phyloP scores from a whole-genome alignment of 2,329 filamentous ascomycete species.

The Neopestalotiopsis sp. region DNA sequence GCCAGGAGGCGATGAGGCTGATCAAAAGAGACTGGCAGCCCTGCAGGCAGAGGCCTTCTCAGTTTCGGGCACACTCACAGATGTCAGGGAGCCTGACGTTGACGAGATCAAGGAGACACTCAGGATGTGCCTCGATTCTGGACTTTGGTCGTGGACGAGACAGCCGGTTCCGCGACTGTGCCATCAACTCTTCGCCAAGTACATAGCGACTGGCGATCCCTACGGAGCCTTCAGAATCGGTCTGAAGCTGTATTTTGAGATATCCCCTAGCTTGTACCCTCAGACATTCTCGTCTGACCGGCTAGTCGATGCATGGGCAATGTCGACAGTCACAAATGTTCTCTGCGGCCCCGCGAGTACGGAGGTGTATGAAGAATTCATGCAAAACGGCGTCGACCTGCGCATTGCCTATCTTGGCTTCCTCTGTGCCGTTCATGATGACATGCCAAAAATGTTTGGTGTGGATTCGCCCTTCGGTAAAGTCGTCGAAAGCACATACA shows the following conservation, averaged over 20 bases:
- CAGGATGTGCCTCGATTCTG: conserved; percentile 33
- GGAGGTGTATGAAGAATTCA: conserved; percentile 30
- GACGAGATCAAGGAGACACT: conserved; percentile 28
- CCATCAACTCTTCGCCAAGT: conserved; percentile 29
- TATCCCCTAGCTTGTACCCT: conserved; percentile 27
- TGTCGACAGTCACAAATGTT: conserved; percentile 32
- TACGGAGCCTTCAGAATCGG: conserved; percentile 32
- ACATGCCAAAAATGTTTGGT: conserved; percentile 30
- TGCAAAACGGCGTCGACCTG: conserved; percentile 29
- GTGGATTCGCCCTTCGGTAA: conserved; percentile 29
- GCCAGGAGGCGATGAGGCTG: conserved; percentile 20
- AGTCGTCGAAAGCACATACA: conserved; percentile 30
- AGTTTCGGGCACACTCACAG: conserved; percentile 21
- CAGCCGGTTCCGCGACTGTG: conserved; percentile 33
- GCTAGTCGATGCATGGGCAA: conserved; percentile 29
- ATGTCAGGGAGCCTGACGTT: conserved; percentile 21
- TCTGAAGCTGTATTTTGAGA: conserved; percentile 33
- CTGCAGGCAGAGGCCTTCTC: conserved; percentile 32
- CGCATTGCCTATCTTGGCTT: conserved; percentile 33
- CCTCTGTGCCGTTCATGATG: conserved; percentile 31
- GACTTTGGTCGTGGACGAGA: conserved; percentile 32
- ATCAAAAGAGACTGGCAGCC: conserved; percentile 29
- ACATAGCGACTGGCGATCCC: conserved; percentile 27
- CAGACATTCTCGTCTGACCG: conserved; percentile 31
- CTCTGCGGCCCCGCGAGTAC: conserved; percentile 27